Evolutionary conservation across 2,329 filamentous ascomycete genomes (phyloP).

Genomic region (Dothideomycetes sp.): DNA sequence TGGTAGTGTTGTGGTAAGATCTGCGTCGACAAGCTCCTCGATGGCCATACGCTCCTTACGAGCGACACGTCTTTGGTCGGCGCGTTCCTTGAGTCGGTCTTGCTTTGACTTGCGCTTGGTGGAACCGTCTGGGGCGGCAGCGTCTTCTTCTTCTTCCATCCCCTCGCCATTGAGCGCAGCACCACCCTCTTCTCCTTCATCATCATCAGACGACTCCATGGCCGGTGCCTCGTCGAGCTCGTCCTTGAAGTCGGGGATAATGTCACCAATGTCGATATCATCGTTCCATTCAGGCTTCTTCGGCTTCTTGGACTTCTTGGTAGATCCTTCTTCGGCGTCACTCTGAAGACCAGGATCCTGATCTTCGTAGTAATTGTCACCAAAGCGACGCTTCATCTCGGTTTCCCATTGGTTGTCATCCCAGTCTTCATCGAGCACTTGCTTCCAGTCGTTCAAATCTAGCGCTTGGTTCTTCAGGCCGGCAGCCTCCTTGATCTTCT

Average conservation of each 20-base stretch:
- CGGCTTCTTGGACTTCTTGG: slow-evolving; percentile 51
- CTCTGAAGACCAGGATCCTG: slow-evolving; percentile 33
- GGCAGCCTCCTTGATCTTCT: slow-evolving; percentile 81
- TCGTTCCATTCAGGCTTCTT: slow-evolving; percentile 93
- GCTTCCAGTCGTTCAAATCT: slow-evolving; percentile 71
- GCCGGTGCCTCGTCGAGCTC: slow-evolving; percentile 41
- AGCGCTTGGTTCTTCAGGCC: slow-evolving; percentile 57
- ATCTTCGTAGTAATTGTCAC: slow-evolving; percentile 80
- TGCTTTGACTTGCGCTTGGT: slow-evolving; percentile 34
- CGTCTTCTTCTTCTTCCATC: slow-evolving; percentile 32
- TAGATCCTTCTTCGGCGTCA: slow-evolving; percentile 31
- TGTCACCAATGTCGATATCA: slow-evolving; percentile 92
- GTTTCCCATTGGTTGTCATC: slow-evolving; percentile 83
- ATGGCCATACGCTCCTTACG: slow-evolving; percentile 74
- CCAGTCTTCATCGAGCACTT: slow-evolving; percentile 79
- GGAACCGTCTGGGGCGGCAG: slow-evolving; percentile 29
- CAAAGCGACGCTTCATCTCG: slow-evolving; percentile 82
- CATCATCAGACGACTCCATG: slow-evolving; percentile 34
- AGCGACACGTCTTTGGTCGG: slow-evolving; percentile 59
- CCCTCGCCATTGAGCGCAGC: slow-evolving; percentile 36
- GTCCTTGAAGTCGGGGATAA: slow-evolving; percentile 78
- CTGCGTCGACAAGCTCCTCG: slow-evolving; percentile 75
- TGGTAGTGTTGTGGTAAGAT: slow-evolving; percentile 62
- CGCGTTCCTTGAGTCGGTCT: slow-evolving; percentile 33
- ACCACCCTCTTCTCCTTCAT: slow-evolving; percentile 28